phyloP scores from a whole-genome alignment of 495 filamentous ascomycete species.

The Venustampulla echinocandica region DNA sequence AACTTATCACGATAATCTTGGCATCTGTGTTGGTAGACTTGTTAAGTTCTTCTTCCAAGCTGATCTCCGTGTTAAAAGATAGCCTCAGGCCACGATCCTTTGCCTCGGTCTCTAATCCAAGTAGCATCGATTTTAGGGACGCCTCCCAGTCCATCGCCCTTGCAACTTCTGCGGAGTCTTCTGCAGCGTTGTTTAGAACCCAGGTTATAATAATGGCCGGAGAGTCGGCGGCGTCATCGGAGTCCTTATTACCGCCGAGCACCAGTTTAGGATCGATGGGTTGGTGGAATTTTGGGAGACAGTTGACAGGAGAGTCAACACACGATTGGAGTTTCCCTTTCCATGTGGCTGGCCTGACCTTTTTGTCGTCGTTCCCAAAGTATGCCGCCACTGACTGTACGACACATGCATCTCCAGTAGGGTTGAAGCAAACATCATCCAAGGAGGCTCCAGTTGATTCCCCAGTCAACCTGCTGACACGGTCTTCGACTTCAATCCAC shows the following conservation, averaged over 20 bases:
- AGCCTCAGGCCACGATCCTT: conserved; percentile 67
- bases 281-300: conserved; percentile 78
- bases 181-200: conserved; percentile 86
- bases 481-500: conserved; percentile 89
- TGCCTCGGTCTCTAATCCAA: conserved; percentile 73
- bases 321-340: conserved; percentile 58
- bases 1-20: conserved; percentile 94
- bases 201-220: conserved; percentile 81
- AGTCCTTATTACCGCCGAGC: conserved; percentile 67
- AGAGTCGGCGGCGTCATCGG: conserved; percentile 60
- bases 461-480: conserved; percentile 61
- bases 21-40: conserved; percentile 97
- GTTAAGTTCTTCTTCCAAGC: conserved; percentile 86
- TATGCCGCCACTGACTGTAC: conserved; percentile 85
- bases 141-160: conserved; percentile 86
- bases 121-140: conserved; percentile 58
- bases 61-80: conserved; percentile 90
- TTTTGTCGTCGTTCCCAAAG: conserved; percentile 58
- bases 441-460: conserved; percentile 51
- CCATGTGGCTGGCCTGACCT: conserved; percentile 59
- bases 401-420: conserved; percentile 81
- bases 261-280: conserved; percentile 79
- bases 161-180: conserved; percentile 57
- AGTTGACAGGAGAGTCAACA: conserved; percentile 66
- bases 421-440: conserved; percentile 88